phyloP scores from a whole-genome alignment of 345 rosid species.

The Moringa oleifera region DNA sequence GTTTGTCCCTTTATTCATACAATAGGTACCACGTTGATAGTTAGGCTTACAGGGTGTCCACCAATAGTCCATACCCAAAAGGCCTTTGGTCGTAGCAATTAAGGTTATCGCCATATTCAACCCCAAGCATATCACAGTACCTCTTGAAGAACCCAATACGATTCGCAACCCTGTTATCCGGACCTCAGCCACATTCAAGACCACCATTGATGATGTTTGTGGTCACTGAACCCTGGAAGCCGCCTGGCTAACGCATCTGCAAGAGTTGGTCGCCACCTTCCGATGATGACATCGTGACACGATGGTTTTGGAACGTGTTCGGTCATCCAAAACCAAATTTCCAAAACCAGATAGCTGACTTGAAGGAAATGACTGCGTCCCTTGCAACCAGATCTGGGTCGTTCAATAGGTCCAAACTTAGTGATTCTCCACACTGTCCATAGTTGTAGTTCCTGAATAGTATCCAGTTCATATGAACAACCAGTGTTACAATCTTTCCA shows the following conservation, averaged over 20 bases:
- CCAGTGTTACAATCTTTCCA: too few species aligned
- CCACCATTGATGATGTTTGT: constrained; percentile 73
- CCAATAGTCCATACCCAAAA: constrained; percentile 15
- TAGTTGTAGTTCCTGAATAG: constrained; percentile 67
- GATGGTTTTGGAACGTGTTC: constrained; percentile 56
- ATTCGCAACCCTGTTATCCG: constrained; percentile 34
- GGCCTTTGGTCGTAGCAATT: constrained; percentile 56
- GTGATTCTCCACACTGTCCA: constrained; percentile 45
- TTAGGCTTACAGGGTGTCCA: constrained; percentile 3
- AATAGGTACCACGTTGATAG: too few species aligned
- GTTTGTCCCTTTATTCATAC: too few species aligned
- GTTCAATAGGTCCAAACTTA: constrained; percentile 47
- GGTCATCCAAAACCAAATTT: constrained; percentile 85
- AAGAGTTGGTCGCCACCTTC: constrained; percentile 42
- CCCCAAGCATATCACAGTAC: constrained; percentile 50
- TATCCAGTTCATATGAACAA: neutral
- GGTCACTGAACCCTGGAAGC: constrained; percentile 36
- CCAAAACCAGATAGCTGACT: constrained; percentile 72
- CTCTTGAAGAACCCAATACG: constrained; percentile 67
- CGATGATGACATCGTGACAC: constrained; percentile 51
- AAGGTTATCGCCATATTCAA: constrained; percentile 49
- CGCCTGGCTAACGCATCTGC: constrained; percentile 40
- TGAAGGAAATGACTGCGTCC: constrained; percentile 43
- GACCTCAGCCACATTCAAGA: constrained; percentile 53
- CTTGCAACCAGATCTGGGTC: constrained; percentile 54